These are phyloP conservation scores for Mychonastes homosphaera DNA, from an alignment of 139 green algal genomes.

Conservation along the genomic window DNA sequence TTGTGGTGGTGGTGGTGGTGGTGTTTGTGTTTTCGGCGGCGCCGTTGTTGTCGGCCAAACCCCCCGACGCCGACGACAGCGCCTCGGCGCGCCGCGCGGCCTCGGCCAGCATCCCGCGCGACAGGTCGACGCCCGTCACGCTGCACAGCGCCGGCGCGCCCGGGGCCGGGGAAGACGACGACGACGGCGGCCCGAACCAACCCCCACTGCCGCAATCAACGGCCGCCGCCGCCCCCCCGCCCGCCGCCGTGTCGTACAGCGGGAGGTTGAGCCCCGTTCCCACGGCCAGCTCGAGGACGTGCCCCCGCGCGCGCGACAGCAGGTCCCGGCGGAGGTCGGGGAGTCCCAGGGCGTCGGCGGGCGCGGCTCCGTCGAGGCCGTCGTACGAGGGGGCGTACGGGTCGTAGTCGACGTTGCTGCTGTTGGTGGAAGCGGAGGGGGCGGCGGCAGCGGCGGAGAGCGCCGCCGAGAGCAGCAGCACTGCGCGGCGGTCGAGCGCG, in stretches of 20 bases:
- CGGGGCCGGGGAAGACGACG: too few species aligned
- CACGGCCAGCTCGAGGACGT: constrained; percentile 35
- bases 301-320: constrained; percentile 24
- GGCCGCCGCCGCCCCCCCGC: background rate
- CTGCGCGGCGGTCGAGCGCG: too few species aligned
- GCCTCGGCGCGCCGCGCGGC: constrained; percentile 8
- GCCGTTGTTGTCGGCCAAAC: background rate
- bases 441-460: too few species aligned
- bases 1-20: background rate
- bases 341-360: constrained; percentile 42
- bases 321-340: constrained; percentile 32
- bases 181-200: too few species aligned
- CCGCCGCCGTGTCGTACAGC: constrained; percentile 33
- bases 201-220: too few species aligned
- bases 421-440: too few species aligned
- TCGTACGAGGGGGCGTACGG: constrained; percentile 41
- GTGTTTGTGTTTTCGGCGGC: background rate
- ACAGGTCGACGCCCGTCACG: constrained; percentile 39
- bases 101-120: constrained; percentile 44
- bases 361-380: constrained; percentile 39
- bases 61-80: too few species aligned
- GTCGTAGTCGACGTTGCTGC: too few species aligned
- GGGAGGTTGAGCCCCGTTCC: constrained; percentile 57
- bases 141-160: background rate
- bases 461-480: too few species aligned